Conservation (phyloP, 2,329 filamentous ascomycete genomes). For the Neonectria neomacrospora region DNA sequence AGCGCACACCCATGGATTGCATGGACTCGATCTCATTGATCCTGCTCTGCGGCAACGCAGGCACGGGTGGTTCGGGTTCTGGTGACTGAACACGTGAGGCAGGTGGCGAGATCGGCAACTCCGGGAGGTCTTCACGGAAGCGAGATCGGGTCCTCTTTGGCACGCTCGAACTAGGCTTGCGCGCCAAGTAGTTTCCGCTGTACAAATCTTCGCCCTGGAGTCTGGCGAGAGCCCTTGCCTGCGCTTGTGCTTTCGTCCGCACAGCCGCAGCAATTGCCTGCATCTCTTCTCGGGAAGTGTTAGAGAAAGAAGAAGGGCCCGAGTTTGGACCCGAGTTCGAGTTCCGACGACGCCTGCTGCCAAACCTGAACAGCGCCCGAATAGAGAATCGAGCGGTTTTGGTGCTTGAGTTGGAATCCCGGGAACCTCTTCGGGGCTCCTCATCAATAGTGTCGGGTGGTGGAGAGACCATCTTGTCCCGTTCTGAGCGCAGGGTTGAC, state of each 20-base stretch:
- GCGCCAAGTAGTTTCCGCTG: slow-evolving; percentile 44
- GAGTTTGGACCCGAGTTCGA: slow-evolving; percentile 46
- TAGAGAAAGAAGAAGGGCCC: slow-evolving; percentile 84
- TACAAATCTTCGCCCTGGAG: slow-evolving; percentile 49
- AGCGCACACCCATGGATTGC: slow-evolving; percentile 47
- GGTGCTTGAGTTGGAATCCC: slow-evolving; percentile 65
- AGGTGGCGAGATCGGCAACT: slow-evolving; percentile 85
- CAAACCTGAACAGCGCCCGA: slow-evolving; percentile 80
- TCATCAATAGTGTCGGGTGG: slow-evolving; percentile 56
- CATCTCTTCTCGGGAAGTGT: slow-evolving; percentile 91
- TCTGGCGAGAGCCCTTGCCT: slow-evolving; percentile 50
- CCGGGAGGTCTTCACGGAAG: slow-evolving; percentile 91
- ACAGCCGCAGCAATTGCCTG: slow-evolving; percentile 49
- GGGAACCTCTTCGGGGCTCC: slow-evolving; percentile 65
- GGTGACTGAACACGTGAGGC: slow-evolving; percentile 84
- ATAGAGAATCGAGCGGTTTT: slow-evolving; percentile 64
- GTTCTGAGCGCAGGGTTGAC: slow-evolving; percentile 58
- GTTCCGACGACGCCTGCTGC: slow-evolving; percentile 59
- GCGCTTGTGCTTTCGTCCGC: slow-evolving; percentile 45
- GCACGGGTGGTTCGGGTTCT: slow-evolving; percentile 65
- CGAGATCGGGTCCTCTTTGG: slow-evolving; percentile 88
- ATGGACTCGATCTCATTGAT: slow-evolving; percentile 40
- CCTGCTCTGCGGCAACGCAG: slow-evolving; percentile 45
- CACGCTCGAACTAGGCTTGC: slow-evolving; percentile 55
- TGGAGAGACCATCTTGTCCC: slow-evolving; percentile 52